Conservation (phyloP, 75 land plant genomes). For the Cryptomeria japonica region DNA sequence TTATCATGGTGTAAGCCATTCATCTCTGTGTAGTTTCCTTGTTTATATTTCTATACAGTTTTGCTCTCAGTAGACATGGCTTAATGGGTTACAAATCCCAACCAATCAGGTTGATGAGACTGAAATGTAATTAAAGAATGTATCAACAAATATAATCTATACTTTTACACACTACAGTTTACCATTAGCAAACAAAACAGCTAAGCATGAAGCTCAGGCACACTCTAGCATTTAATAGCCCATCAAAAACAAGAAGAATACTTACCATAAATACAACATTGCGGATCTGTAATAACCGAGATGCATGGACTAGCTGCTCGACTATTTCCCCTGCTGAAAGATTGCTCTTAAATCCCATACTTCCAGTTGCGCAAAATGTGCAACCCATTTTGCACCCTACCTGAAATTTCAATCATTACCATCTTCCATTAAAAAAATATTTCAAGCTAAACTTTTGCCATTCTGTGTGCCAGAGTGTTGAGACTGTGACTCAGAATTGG, state of each 20-base stretch:
- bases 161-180: not conserved
- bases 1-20: not conserved
- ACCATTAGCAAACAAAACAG: not conserved
- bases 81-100: not conserved
- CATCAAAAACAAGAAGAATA: not conserved
- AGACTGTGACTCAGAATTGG: not conserved
- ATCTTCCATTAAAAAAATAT: not conserved
- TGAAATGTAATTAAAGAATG: not conserved
- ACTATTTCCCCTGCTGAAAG: slow-evolving; percentile 94
- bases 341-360: slow-evolving; percentile 92
- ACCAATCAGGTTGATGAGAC: not conserved
- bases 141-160: not conserved
- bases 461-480: not conserved
- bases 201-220: not conserved
- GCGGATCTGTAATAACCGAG: slow-evolving; percentile 65
- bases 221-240: not conserved
- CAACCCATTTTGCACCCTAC: slow-evolving; percentile 99
- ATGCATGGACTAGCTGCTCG: slow-evolving; percentile 95
- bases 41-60: not conserved
- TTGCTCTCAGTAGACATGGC: not conserved
- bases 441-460: not conserved
- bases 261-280: slow-evolving; percentile 98
- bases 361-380: slow-evolving; percentile 97
- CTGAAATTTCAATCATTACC: slow-evolving; percentile 30
- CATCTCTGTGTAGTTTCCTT: not conserved